A percentile compares a stretch with the other conserved stretches of the same genome.
Evolutionary conservation across 2,329 filamentous ascomycete species (phyloP).

Genomic region (Drechslerella coelobrocha): DNA sequence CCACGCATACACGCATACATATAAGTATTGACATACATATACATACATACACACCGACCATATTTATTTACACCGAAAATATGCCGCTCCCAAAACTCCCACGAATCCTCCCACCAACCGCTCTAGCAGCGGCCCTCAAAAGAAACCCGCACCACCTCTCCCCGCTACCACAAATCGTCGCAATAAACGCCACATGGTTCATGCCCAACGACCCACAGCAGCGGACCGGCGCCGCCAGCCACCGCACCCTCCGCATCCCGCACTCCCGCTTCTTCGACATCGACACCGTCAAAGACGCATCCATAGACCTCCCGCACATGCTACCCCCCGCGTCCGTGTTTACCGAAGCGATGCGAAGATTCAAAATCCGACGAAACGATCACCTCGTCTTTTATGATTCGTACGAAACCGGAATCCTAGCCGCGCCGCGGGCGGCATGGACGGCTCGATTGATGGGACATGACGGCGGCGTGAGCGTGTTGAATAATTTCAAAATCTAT

Average conservation of each 20-base stretch:
- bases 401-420: constrained; percentile 90
- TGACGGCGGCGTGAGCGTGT: constrained; percentile 79
- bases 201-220: constrained; percentile 87
- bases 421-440: constrained; percentile 91
- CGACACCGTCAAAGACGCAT: constrained; percentile 85
- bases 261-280: constrained; percentile 94
- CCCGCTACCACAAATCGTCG: constrained; percentile 81
- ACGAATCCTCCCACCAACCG: constrained; percentile 83
- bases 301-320: constrained; percentile 95
- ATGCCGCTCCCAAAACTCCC: constrained; percentile 70
- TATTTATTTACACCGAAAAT: constrained; percentile 40
- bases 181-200: constrained; percentile 94
- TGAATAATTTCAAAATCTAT: constrained; percentile 98
- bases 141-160: constrained; percentile 80
- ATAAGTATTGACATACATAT: too few species aligned
- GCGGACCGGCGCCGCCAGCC: constrained; percentile 63
- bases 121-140: constrained; percentile 80
- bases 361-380: constrained; percentile 87
- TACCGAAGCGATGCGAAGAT: constrained; percentile 81
- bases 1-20: too few species aligned
- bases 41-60: too few species aligned
- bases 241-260: constrained; percentile 72
- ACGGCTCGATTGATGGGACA: constrained; percentile 91
- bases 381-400: constrained; percentile 93
- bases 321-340: constrained; percentile 82